Percentiles rank a stretch among this genome's conserved stretches.
Conservation (phyloP, 192 early-diverging fungal species). For the Allomyces arbusculus region DNA sequence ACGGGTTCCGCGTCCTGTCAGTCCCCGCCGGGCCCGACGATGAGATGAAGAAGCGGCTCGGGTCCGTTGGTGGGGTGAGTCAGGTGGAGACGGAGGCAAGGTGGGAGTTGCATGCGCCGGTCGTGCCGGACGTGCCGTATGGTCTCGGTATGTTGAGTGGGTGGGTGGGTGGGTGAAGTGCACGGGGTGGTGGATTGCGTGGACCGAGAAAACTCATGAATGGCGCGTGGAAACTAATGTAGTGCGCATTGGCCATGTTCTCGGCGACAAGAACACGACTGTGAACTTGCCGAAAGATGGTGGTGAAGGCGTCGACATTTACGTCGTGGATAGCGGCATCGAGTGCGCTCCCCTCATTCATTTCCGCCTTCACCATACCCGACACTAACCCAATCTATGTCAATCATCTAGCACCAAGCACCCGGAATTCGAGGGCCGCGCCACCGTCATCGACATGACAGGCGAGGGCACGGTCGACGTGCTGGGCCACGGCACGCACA, state of each 20-base stretch:
- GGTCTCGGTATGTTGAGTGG: neutral
- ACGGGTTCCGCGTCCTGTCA: neutral
- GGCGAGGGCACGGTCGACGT: neutral
- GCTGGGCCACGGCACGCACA: neutral
- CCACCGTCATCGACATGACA: neutral
- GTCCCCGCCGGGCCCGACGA: neutral
- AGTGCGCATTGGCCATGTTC: neutral
- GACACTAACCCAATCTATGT: too few species aligned
- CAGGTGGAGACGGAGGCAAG: neutral
- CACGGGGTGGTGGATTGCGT: neutral
- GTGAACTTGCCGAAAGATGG: neutral
- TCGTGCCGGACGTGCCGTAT: too few species aligned
- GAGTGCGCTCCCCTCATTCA: neutral
- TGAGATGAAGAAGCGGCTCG: neutral
- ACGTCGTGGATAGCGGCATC: neutral
- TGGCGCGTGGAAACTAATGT: neutral
- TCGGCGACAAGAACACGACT: neutral
- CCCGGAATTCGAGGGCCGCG: neutral
- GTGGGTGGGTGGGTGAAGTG: neutral
- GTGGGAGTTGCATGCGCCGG: neutral
- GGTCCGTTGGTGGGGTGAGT: neutral
- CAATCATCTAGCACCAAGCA: neutral
- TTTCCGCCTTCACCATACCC: too few species aligned
- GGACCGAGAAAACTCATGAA: too few species aligned
- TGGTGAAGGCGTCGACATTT: neutral